phyloP scores from a whole-genome alignment of 139 green algal genomes.

The Dunaliella primolecta region DNA sequence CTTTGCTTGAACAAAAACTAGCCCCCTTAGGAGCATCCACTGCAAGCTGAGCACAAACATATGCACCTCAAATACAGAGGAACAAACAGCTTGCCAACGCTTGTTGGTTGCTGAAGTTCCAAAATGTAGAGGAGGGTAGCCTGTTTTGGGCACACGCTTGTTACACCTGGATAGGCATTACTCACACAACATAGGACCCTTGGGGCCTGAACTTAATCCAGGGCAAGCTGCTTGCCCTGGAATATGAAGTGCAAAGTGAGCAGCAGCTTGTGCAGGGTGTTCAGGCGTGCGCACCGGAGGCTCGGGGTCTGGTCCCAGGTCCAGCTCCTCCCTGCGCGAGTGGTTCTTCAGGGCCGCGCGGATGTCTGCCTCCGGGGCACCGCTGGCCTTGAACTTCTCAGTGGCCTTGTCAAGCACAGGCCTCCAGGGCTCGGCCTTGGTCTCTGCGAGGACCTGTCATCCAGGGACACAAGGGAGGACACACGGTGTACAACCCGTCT shows the following conservation, averaged over 20 bases:
- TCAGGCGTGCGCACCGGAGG: too few relatives aligned
- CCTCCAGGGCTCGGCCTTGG: slow-evolving; percentile 36
- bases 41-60: background rate
- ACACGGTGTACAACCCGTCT: too few relatives aligned
- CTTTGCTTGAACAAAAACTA: too few relatives aligned
- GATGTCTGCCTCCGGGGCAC: slow-evolving; percentile 66
- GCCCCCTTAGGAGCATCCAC: background rate
- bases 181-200: background rate
- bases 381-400: slow-evolving; percentile 63
- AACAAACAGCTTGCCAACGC: background rate
- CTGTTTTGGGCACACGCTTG: too few relatives aligned
- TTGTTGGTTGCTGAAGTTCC: too few relatives aligned
- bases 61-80: background rate
- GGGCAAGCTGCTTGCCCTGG: background rate
- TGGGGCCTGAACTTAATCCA: background rate
- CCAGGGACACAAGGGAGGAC: too few relatives aligned
- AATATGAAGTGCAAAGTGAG: background rate
- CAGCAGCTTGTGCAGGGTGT: too few relatives aligned
- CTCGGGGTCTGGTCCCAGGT: slow-evolving; percentile 48
- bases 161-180: too few relatives aligned
- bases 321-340: slow-evolving; percentile 39
- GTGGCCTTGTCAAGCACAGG: slow-evolving; percentile 56
- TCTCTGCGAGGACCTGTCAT: slow-evolving; percentile 30
- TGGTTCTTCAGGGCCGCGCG: slow-evolving; percentile 67
- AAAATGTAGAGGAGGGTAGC: too few relatives aligned